Percentiles rank a stretch among this genome's conserved stretches.
phyloP scores from a whole-genome alignment of 768 basidiomycete species.

The Pulveroboletus ravenelii region DNA sequence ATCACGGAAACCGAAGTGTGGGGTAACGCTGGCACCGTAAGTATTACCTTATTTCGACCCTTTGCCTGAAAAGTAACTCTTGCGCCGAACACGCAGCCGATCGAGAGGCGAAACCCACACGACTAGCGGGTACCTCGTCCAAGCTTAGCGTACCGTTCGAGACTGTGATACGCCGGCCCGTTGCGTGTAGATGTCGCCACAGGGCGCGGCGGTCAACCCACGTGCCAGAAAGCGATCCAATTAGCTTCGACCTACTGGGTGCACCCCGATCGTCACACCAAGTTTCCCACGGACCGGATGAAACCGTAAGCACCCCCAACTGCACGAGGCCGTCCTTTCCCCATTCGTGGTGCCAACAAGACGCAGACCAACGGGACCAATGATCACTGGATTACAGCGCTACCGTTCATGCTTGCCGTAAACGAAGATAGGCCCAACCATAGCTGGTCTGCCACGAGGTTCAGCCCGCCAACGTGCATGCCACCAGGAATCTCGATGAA shows the following conservation, averaged over 20 bases:
- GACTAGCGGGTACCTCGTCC: background rate
- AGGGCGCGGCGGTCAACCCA: background rate
- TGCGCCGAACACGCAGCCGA: constrained; percentile 1
- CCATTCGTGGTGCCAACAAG: background rate
- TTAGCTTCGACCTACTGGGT: constrained; percentile 36
- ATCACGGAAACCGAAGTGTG: constrained; percentile 14
- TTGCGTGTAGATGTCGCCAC: too few relatives aligned
- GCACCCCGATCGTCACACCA: constrained; percentile 16
- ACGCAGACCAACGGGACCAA: background rate
- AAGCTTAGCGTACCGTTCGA: too few relatives aligned
- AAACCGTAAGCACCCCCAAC: constrained; percentile 7
- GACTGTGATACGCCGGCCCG: too few relatives aligned
- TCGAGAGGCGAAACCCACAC: constrained; percentile 2
- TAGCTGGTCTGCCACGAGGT: background rate
- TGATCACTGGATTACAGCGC: background rate
- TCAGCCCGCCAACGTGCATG: background rate
- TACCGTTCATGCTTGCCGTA: background rate
- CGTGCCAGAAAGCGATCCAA: constrained; percentile 1
- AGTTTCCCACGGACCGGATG: background rate
- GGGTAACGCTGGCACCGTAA: constrained; percentile 10
- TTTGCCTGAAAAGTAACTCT: background rate
- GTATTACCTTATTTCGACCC: background rate
- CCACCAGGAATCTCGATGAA: background rate
- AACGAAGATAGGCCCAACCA: constrained; percentile 6
- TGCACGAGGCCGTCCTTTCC: constrained; percentile 14